These are phyloP conservation scores for Balamuthia mandrillaris DNA, from an alignment of 208 protist genomes.

Conservation along the genomic window DNA sequence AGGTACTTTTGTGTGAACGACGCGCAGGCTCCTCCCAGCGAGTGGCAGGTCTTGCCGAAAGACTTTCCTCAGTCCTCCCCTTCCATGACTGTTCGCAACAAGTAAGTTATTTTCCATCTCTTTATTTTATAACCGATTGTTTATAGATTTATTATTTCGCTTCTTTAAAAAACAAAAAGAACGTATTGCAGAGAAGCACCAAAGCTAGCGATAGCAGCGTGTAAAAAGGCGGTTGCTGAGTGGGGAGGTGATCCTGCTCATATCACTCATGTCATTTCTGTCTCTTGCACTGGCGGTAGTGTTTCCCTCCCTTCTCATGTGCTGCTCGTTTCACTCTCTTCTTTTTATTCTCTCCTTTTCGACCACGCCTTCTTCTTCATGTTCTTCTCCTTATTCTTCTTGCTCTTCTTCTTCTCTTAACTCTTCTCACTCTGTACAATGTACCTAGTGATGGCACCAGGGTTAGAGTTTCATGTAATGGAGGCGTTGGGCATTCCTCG, in stretches of 20 bases:
- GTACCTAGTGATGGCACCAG: conserved; percentile 27
- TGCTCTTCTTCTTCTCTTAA: not conserved
- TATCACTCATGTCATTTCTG: conserved; percentile 48
- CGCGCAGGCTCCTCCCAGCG: not conserved
- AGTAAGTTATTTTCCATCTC: not conserved
- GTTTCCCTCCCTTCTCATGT: not conserved
- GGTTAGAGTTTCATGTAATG: conserved; percentile 49
- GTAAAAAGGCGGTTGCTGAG: conserved; percentile 29
- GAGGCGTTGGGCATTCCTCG: conserved; percentile 21
- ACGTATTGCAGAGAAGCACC: conserved; percentile 13
- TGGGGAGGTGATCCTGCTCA: conserved; percentile 41
- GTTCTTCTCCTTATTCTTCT: not conserved
- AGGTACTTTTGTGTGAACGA: not conserved
- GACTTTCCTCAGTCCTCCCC: not conserved
- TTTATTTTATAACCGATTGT: not conserved
- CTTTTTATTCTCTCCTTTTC: too few relatives aligned
- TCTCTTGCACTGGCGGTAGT: conserved; percentile 38
- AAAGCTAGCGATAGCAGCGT: conserved; percentile 15
- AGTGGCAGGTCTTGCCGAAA: conserved; percentile 9
- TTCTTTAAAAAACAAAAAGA: not conserved
- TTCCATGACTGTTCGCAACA: conserved; percentile 17
- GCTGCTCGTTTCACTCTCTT: not conserved
- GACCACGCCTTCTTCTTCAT: too few relatives aligned
- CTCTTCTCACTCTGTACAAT: not conserved
- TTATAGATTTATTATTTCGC: not conserved